Base-by-base conservation (phyloP, 495 filamentous ascomycete genomes). In the Neurospora cerealis region DNA sequence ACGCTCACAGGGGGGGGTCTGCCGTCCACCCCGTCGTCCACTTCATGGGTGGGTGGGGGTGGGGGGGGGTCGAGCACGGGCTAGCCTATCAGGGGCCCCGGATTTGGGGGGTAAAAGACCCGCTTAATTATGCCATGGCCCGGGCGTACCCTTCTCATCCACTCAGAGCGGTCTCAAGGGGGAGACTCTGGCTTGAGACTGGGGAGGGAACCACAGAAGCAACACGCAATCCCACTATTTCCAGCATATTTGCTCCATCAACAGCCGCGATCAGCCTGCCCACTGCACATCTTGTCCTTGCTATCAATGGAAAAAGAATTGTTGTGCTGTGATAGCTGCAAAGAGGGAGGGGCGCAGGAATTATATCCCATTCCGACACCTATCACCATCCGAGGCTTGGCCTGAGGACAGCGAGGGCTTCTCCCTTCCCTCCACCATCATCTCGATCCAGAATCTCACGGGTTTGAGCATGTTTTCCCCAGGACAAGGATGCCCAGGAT, bases 1-100 rank as follows among this genome's bases (percentile, higher is more conserved):
- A 60, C 21, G 21, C 24, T 28, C 48, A 28, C 21, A 13, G 2
- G 54, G 54, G 54, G 54, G 54, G 28, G 54, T 66, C 54, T 34
- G 5, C 21, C 0, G 24, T 60, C 21, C 13, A 15, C n/a, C 9
- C 15, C 48, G 24, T 21, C 13, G 24, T 32, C 11, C 13, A 36
- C 24, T 34, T 66, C 54, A 4, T n/a, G n/a, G n/a, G n/a, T n/a
- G n/a, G n/a, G n/a, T n/a, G n/a, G n/a, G n/a, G n/a, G n/a, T n/a
- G n/a, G n/a, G 28, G 28, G 72, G 42, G 21, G 28, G 34, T 69
- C 54, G 62, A 69, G 39, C 21, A 44, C 7, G 28, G 60, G 32
- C 13, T 44, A 54, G 32, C 72, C 72, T 71, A 73, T 73, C 69
- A 73, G 69, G 66, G 32, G 37, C 9, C 60, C 39, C 24, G 66